Percentiles rank a stretch among this genome's conserved stretches.
These are phyloP conservation scores for Colletotrichum sp. DNA, from an alignment of 2,329 filamentous ascomycete genomes.

Conservation along the genomic window DNA sequence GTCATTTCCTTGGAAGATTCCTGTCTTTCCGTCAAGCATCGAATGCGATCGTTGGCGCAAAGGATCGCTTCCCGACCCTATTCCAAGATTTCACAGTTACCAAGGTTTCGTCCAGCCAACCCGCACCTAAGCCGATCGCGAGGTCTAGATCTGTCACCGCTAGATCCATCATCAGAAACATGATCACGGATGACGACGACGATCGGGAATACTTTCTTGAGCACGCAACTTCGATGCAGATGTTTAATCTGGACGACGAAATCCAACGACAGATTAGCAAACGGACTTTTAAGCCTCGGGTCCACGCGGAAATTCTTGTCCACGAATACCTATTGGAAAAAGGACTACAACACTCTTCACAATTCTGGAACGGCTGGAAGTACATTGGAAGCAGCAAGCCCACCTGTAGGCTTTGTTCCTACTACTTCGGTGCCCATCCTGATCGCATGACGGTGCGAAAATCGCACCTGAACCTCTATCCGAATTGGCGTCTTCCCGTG, in stretches of 20 bases:
- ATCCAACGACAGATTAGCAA: slow-evolving; percentile 24
- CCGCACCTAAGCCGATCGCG: slow-evolving; percentile 18
- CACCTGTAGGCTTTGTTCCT: slow-evolving; percentile 40
- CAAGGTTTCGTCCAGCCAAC: slow-evolving; percentile 28
- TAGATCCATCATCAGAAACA: slow-evolving; percentile 24
- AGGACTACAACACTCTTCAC: background rate
- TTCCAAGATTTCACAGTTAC: slow-evolving; percentile 34
- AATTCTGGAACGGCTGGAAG: slow-evolving; percentile 32
- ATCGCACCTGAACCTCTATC: slow-evolving; percentile 42
- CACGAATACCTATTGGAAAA: slow-evolving; percentile 24
- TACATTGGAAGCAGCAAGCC: slow-evolving; percentile 49
- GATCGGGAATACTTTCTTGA: background rate
- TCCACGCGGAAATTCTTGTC: slow-evolving; percentile 40
- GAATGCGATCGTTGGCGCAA: slow-evolving; percentile 22
- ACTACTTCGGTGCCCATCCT: slow-evolving; percentile 36
- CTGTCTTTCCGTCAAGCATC: slow-evolving; percentile 25
- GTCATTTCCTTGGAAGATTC: slow-evolving; percentile 30
- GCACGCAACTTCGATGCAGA: slow-evolving; percentile 25
- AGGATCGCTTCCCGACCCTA: slow-evolving; percentile 29
- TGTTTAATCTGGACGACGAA: slow-evolving; percentile 25
- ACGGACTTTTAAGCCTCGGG: slow-evolving; percentile 26
- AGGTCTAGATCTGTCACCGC: slow-evolving; percentile 23
- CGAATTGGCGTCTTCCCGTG: slow-evolving; percentile 32
- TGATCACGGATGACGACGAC: slow-evolving; percentile 16
- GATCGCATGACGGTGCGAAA: slow-evolving; percentile 26